phyloP scores from a whole-genome alignment of 75 land plant species.

The Chamaecyparis obtusa region DNA sequence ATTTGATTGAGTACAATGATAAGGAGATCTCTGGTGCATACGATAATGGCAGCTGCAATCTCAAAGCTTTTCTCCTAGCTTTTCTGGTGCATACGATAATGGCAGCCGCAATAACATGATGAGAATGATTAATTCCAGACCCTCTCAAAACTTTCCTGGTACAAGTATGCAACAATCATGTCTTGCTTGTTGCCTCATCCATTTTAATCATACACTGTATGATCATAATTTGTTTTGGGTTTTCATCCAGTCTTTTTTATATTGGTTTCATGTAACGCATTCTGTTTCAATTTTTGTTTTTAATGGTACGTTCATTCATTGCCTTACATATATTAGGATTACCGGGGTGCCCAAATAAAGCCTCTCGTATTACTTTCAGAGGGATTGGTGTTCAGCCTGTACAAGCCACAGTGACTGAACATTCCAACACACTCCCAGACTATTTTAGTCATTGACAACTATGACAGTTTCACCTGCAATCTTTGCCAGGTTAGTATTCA shows the following conservation, averaged over 20 bases:
- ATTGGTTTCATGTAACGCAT: background rate
- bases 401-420: background rate
- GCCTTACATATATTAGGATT: background rate
- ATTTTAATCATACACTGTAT: background rate
- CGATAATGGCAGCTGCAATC: background rate
- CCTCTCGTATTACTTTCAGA: background rate
- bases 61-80: too few relatives aligned
- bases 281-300: background rate
- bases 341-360: background rate
- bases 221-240: background rate
- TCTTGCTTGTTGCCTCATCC: background rate
- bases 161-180: background rate
- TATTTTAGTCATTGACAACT: constrained; percentile 94
- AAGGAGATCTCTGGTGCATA: background rate
- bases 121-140: background rate
- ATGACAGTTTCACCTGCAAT: constrained; percentile 99
- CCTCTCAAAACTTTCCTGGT: background rate
- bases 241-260: background rate
- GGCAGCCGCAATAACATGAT: background rate
- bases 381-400: background rate
- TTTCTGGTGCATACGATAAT: background rate
- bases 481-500: constrained; percentile 75
- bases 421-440: background rate
- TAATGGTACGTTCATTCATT: background rate
- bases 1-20: background rate